Evolutionary conservation across 257 asterid species (phyloP), one percentile per base, ranked within the genome.

Genomic region (Plantago major): DNA sequence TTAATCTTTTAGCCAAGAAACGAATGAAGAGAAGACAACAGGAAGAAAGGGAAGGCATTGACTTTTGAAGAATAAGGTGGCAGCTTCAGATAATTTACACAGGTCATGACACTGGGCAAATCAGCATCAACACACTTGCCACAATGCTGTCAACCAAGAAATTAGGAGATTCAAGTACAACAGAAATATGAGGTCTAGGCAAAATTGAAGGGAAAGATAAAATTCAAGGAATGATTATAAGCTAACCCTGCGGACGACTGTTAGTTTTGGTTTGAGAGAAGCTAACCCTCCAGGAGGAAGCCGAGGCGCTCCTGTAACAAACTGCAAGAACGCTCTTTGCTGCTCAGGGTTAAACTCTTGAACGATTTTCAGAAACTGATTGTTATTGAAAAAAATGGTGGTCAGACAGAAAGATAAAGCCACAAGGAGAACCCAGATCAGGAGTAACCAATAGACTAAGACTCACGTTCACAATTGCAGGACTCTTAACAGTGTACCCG

Each of bases 91-190:
- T 92, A 92, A 66, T 92, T 92, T 49, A 95, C 95, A 44, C 98
- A 92, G 37, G 97, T 92, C 98, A 92, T 92, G 67, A 92, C 98
- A 33, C 98, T 92, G 0, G 98, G 98, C 68, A 89, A 80, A 77
- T 92, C 97, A 1, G 67, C 85, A 38, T 92, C 96, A 3, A 64
- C 71, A 51, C 66, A 74, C 67, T 46, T 64, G 74, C 86, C 78
- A 67, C 94, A 86, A 74, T 77, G 94, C 99, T 92, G 95, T 66
- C 44, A 47, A 60, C 42, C 46, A 71, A 38, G 28, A 46, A 48
- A 65, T n/a, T 7, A 12, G 0, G 37, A 19, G 40, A 62, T 17
- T 42, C 53, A 6, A 7, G 55, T 45, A 64, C 11, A 45, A 54
- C 17, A 1, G 7, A 33, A 33, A 11, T 28, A 33, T 17, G 43